Conservation (phyloP, 352 stramenopile genomes). For the Pythium chondricola region DNA sequence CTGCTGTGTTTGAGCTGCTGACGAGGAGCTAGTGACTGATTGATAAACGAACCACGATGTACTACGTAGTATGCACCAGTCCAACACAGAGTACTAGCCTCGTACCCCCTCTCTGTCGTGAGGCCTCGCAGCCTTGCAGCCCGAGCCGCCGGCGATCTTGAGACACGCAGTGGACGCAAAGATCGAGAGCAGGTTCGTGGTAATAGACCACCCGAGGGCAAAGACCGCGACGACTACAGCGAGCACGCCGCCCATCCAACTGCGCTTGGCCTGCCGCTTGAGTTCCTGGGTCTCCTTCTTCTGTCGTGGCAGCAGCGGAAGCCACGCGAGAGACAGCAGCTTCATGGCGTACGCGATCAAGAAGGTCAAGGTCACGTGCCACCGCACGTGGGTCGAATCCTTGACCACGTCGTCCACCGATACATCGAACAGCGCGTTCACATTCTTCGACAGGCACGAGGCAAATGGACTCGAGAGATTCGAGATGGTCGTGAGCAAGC, state of each 20-base stretch:
- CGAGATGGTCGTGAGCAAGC: conserved; percentile 30
- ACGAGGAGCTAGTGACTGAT: no score
- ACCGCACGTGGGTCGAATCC: conserved; percentile 26
- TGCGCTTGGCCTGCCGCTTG: conserved; percentile 27
- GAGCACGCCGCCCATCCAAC: conserved; percentile 28
- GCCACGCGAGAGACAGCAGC: conserved; percentile 33
- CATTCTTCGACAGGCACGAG: conserved; percentile 27
- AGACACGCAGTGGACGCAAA: conserved; percentile 52
- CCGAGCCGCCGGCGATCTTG: conserved; percentile 42
- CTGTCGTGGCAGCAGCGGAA: conserved; percentile 50
- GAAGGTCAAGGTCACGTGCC: conserved; percentile 27
- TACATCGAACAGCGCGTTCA: conserved; percentile 33
- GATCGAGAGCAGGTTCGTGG: conserved; percentile 50
- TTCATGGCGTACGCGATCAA: conserved; percentile 37
- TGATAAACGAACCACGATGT: no score
- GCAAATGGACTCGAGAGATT: conserved; percentile 31
- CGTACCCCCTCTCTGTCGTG: no score
- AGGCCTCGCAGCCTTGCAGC: no score
- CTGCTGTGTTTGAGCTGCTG: no score
- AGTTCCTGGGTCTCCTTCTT: conserved; percentile 46
- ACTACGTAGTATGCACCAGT: no score
- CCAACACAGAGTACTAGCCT: no score
- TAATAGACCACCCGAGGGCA: conserved; percentile 48
- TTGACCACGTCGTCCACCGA: conserved; percentile 23
- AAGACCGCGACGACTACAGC: conserved; percentile 32